phyloP scores from a whole-genome alignment of 1,284 basidiomycete species.

The Rhodotorula sp. region DNA sequence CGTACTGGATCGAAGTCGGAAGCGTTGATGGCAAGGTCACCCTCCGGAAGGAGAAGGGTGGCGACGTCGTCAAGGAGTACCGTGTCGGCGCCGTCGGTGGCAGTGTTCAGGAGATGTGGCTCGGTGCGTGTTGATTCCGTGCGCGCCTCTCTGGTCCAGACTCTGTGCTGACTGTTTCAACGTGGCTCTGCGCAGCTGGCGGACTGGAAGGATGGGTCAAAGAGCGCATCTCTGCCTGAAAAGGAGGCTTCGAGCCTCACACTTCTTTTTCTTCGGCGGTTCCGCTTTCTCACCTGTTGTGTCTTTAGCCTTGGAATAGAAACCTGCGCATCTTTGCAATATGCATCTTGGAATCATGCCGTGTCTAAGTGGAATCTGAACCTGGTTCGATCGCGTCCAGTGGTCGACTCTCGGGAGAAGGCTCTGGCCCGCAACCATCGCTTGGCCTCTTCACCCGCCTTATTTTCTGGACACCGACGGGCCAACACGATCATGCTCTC shows the following conservation, averaged over 20 bases:
- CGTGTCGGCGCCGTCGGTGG: slow-evolving; percentile 71
- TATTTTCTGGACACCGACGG: no score
- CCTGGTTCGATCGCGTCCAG: no score
- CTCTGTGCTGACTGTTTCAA: background rate
- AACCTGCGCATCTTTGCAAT: no score
- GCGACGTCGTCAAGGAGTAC: slow-evolving; percentile 60
- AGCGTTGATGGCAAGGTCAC: slow-evolving; percentile 63
- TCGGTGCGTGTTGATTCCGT: slow-evolving; percentile 38
- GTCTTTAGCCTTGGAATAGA: background rate
- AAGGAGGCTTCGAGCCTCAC: background rate
- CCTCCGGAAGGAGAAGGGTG: slow-evolving; percentile 59
- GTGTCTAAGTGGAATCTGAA: no score
- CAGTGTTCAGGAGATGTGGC: slow-evolving; percentile 84
- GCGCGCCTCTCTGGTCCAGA: no score
- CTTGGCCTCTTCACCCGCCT: background rate
- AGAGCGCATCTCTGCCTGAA: slow-evolving; percentile 51
- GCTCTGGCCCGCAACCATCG: background rate
- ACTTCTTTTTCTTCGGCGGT: no score
- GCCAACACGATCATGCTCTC: background rate
- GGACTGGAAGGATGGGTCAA: slow-evolving; percentile 57
- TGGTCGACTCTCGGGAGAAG: no score
- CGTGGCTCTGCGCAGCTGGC: slow-evolving; percentile 47
- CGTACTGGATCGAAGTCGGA: slow-evolving; percentile 64
- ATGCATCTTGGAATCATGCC: no score
- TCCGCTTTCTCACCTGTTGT: background rate